phyloP scores from a whole-genome alignment of 768 basidiomycete genomes.

The Cyclocybe aegerita region DNA sequence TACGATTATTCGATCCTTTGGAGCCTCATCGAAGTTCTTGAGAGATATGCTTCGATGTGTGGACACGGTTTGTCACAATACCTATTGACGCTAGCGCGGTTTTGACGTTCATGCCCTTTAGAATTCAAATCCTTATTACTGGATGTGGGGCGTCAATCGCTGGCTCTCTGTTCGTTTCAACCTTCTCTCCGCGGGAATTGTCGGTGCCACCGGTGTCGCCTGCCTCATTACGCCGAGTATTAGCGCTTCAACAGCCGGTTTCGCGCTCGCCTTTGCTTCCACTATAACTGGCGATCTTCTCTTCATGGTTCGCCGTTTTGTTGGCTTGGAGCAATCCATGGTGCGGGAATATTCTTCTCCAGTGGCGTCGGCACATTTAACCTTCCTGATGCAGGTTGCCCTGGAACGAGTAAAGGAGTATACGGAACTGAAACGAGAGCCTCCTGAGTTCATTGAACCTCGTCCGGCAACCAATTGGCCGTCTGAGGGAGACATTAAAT shows the following conservation, averaged over 20 bases:
- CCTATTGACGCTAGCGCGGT: no score
- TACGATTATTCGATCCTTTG: conserved; percentile 68
- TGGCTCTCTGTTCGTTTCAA: not conserved
- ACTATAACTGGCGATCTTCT: not conserved
- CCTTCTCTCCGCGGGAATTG: not conserved
- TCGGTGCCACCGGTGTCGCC: not conserved
- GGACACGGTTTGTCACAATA: conserved; percentile 50
- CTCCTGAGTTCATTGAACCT: conserved; percentile 1
- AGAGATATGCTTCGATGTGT: conserved; percentile 77
- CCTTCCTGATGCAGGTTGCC: not conserved
- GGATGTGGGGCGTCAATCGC: conserved; percentile 4
- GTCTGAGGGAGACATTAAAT: not conserved
- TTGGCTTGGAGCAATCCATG: conserved; percentile 1
- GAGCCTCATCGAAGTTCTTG: conserved; percentile 79
- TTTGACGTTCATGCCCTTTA: not conserved
- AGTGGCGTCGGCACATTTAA: not conserved
- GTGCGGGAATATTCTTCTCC: not conserved
- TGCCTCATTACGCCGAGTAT: not conserved
- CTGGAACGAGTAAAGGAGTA: conserved; percentile 1
- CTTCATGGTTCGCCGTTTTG: conserved; percentile 1
- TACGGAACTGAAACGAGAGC: not conserved
- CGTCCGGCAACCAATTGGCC: not conserved
- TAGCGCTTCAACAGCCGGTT: not conserved
- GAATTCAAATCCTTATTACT: not conserved
- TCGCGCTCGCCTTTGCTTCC: not conserved